These are phyloP conservation scores for Lindgomyces ingoldianus DNA, from an alignment of 495 filamentous ascomycete genomes.

Conservation along the genomic window DNA sequence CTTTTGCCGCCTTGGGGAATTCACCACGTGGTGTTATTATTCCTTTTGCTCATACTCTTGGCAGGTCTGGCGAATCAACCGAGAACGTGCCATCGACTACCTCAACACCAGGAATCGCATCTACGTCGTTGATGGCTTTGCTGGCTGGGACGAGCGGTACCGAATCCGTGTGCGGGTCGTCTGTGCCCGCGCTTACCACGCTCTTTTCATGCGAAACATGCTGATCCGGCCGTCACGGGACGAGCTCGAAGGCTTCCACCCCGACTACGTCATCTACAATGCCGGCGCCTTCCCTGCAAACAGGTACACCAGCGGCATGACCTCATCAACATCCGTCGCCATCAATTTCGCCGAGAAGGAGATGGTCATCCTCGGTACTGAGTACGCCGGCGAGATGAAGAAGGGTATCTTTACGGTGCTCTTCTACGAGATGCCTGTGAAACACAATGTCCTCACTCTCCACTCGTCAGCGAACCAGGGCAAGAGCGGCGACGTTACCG, in stretches of 20 bases:
- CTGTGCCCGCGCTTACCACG: constrained; percentile 98
- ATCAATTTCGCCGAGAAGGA: constrained; percentile 90
- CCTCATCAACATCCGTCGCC: constrained; percentile 83
- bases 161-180: constrained; percentile 96
- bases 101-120: constrained; percentile 98
- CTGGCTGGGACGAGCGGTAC: constrained; percentile 98
- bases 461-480: constrained; percentile 95
- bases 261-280: constrained; percentile 99
- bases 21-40: constrained; percentile 22
- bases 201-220: constrained; percentile 99
- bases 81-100: constrained; percentile 97
- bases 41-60: constrained; percentile 24
- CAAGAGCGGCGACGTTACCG: constrained; percentile 84
- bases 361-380: constrained; percentile 98
- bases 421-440: constrained; percentile 99
- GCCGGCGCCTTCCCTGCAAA: constrained; percentile 98
- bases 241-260: constrained; percentile 95
- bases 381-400: constrained; percentile 98
- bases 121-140: constrained; percentile 96
- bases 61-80: constrained; percentile 99
- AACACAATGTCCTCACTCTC: constrained; percentile 97
- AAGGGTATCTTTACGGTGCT: constrained; percentile 99
- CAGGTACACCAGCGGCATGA: constrained; percentile 97
- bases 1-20: constrained; percentile 16
- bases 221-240: constrained; percentile 88